Percentiles rank a stretch among this genome's conserved stretches.
Evolutionary conservation across 176 grass and related monocot species (phyloP).

Genomic region (Chloris gayana): DNA sequence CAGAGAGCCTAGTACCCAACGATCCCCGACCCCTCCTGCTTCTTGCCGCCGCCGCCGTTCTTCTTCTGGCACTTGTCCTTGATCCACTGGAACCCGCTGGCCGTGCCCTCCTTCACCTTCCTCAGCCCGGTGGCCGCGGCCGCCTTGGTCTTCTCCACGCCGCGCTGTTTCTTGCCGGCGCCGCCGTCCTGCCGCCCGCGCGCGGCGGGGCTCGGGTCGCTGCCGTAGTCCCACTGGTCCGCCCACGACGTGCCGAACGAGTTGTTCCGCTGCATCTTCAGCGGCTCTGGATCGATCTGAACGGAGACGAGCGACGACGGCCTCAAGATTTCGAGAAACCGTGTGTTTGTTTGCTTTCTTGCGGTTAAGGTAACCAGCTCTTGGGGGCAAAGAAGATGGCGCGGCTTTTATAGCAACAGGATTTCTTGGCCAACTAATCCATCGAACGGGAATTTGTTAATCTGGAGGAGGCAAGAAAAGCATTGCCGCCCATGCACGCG

Average conservation of each 20-base stretch:
- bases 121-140: constrained; percentile 60
- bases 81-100: constrained; percentile 84
- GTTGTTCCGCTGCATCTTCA: constrained; percentile 62
- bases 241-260: constrained; percentile 85
- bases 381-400: too few species aligned
- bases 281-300: background rate
- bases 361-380: background rate
- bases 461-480: background rate
- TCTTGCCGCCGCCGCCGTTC: constrained; percentile 20
- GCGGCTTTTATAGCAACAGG: constrained; percentile 31
- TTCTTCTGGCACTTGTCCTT: constrained; percentile 81
- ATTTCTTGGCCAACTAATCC: background rate
- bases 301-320: background rate
- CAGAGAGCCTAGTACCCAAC: constrained; percentile 13
- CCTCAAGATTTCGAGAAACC: background rate
- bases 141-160: constrained; percentile 73
- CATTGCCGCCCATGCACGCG: constrained; percentile 17
- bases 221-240: constrained; percentile 89
- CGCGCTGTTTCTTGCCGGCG: constrained; percentile 41
- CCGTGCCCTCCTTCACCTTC: constrained; percentile 87
- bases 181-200: background rate
- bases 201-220: constrained; percentile 41
- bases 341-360: constrained; percentile 5
- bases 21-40: constrained; percentile 26
- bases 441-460: background rate